A percentile compares a stretch with the other conserved stretches of the same genome.
Conservation (phyloP, 768 basidiomycete species). For the Phlebiopsis flavidoalba region DNA sequence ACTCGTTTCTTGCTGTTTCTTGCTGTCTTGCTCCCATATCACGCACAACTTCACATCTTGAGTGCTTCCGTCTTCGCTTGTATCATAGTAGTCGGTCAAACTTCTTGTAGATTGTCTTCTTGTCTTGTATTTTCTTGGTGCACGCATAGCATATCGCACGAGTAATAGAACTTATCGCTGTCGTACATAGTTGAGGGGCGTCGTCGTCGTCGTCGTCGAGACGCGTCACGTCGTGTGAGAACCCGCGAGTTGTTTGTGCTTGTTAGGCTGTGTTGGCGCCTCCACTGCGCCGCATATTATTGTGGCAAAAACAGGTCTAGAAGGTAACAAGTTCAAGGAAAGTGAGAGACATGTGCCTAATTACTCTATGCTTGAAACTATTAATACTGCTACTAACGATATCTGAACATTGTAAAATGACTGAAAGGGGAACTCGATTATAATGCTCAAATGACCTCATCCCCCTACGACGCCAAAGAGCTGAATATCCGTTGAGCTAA, state of each 20-base stretch:
- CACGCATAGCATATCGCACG: not conserved
- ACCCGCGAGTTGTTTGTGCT: not conserved
- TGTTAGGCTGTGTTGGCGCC: not conserved
- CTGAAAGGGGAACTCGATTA: not conserved
- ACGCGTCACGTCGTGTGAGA: not conserved
- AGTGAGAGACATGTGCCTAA: no score
- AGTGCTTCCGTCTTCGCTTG: not conserved
- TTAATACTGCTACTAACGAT: not conserved
- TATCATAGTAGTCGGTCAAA: not conserved
- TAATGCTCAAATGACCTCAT: not conserved
- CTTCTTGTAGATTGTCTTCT: not conserved
- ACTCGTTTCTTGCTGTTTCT: not conserved
- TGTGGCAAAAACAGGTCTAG: no score
- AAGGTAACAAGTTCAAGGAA: no score
- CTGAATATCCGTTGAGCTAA: not conserved
- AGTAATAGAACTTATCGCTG: not conserved
- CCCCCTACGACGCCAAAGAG: not conserved
- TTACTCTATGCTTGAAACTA: not conserved
- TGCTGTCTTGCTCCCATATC: not conserved
- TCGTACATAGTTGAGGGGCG: not conserved
- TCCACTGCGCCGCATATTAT: not conserved
- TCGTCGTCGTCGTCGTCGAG: not conserved
- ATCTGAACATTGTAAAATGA: not conserved
- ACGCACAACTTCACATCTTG: not conserved
- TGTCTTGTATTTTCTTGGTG: not conserved